These are phyloP conservation scores for Saccharomyces hybrid DNA, from an alignment of 1,139 yeast species.

Conservation along the genomic window DNA sequence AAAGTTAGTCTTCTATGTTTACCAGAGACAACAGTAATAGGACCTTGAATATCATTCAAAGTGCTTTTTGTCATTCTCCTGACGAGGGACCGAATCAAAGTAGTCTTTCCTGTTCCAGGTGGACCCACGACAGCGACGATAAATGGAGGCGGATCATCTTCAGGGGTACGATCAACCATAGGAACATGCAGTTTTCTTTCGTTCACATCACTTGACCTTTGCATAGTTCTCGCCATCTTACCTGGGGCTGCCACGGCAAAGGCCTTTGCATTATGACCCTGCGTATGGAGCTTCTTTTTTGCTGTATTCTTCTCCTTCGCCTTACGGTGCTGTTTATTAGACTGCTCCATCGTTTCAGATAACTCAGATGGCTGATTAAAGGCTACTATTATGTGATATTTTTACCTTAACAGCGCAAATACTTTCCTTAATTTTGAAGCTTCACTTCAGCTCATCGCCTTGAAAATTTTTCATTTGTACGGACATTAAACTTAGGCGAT, in stretches of 20 bases:
- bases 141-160: conserved; percentile 95
- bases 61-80: conserved; percentile 86
- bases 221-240: conserved; percentile 76
- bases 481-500: background rate
- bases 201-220: conserved; percentile 75
- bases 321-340: conserved; percentile 54
- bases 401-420: background rate
- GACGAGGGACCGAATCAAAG: conserved; percentile 82
- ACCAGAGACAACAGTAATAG: conserved; percentile 95
- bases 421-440: background rate
- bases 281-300: conserved; percentile 80
- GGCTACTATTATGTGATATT: background rate
- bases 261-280: conserved; percentile 90
- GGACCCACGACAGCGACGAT: conserved; percentile 97
- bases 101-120: conserved; percentile 96
- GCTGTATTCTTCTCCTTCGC: conserved; percentile 54
- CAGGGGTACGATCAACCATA: conserved; percentile 95
- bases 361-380: background rate
- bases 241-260: conserved; percentile 92
- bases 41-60: conserved; percentile 82
- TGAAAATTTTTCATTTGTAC: background rate
- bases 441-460: background rate
- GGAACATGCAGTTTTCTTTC: conserved; percentile 92
- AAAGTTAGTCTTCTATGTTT: conserved; percentile 89
- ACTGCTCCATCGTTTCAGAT: conserved; percentile 35